Conservation (phyloP, 345 rosid species). For the Citrus sinensis region DVS_A1.0 CM039164.1:25822001-25822500, state of each 20-base stretch:
- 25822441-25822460: not conserved
- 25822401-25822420: constrained; percentile 89
- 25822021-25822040: constrained; percentile 80
- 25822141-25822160: constrained; percentile 64
- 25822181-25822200: constrained; percentile 81
- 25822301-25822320: constrained; percentile 82
- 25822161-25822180: constrained; percentile 63
- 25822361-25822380: constrained; percentile 91
- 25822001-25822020: constrained; percentile 68
- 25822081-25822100: constrained; percentile 37
- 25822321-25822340: constrained; percentile 81
- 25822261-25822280: constrained; percentile 60
- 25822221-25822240: constrained; percentile 95
- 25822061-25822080: constrained; percentile 60
- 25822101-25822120: constrained; percentile 71
- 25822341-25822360: constrained; percentile 87
- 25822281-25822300: constrained; percentile 93
- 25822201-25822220: constrained; percentile 89
- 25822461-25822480: not conserved
- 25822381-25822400: constrained; percentile 94
- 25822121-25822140: constrained; percentile 83
- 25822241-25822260: constrained; percentile 70
- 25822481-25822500: not conserved
- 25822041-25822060: constrained; percentile 67
- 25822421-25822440: constrained; percentile 58